These are phyloP conservation scores for Asterella californica DNA, from an alignment of 225 moss, liverwort and hornwort genomes.

Conservation along the genomic window DNA sequence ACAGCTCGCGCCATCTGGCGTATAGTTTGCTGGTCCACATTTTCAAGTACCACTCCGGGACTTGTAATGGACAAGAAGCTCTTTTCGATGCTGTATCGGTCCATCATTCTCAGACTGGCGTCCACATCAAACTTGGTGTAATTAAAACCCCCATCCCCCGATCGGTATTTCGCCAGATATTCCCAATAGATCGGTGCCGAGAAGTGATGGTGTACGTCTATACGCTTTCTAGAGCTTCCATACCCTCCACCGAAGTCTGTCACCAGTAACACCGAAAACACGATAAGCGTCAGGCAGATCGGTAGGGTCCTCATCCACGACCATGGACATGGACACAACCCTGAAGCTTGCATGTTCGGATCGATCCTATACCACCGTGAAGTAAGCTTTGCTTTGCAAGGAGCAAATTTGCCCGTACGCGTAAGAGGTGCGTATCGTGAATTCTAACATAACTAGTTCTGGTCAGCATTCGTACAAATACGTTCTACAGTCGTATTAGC, in stretches of 20 bases:
- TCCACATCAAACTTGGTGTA: not conserved
- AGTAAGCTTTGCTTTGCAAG: no score
- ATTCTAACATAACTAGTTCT: not conserved
- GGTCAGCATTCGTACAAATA: no score
- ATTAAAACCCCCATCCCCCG: not conserved
- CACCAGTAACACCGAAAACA: not conserved
- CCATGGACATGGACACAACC: not conserved
- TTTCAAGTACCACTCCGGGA: slow-evolving; percentile 2
- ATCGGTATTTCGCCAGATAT: not conserved
- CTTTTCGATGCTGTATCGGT: not conserved
- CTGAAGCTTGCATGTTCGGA: no score
- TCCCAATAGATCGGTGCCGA: not conserved
- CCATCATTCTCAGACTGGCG: not conserved
- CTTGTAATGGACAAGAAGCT: not conserved
- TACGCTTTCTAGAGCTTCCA: not conserved
- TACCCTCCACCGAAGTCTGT: not conserved
- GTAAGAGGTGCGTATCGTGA: no score
- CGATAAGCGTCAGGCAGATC: not conserved
- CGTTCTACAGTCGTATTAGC: no score
- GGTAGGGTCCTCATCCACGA: not conserved
- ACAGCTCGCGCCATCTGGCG: slow-evolving; percentile 13
- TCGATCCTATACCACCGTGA: no score
- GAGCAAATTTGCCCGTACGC: no score
- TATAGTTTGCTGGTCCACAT: not conserved
- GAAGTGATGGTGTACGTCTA: slow-evolving; percentile 12